Base-by-base conservation (phyloP, 2,329 filamentous ascomycete species). In the Phoma herbarum region DNA sequence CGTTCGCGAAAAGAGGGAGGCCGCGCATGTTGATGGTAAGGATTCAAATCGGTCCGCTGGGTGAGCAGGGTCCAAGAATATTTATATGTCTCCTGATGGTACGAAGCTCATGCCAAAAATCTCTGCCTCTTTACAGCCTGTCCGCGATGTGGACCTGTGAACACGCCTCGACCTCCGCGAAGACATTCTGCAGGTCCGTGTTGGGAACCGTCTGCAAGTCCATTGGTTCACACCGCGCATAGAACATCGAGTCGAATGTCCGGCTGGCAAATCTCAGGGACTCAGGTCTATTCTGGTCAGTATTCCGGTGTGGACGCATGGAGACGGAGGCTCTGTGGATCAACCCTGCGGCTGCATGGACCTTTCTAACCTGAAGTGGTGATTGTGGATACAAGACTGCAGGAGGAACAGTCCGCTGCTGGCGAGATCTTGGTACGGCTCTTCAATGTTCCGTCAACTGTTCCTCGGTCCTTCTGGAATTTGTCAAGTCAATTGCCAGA, bases 91-190 rank as follows among this genome's bases (percentile, higher is more conserved):
- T 18, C 46, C 33, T 42, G 25, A 42, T 26, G 31, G n/a, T 23
- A 53, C 26, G 39, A 35, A 18, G 20, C 37, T 35, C 50, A 54
- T 47, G 35, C 45, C n/a, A 41, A 31, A 59, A 54, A 54, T 59
- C 41, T 54, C 56, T 54, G 31, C n/a, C 56, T 54, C 56, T 51
- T 50, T 54, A 16, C 46, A 46, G 50, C 8, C 5, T 16, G 41
- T 50, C 56, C 50, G 56, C 45, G 41, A 54, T 49, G 56, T 59
- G 56, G 56, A 53, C 16, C 55, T 43, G 26, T 29, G 23, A 53
- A 45, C 28, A 48, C 44, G 44, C 25, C 56, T 59, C 45, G 56
- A 53, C 39, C 46, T 53, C 45, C 41, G 45, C 39, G 26, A 46
- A 42, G 26, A 26, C 45, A 46, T 41, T 23, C 26, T 42, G 26